Conservation (phyloP, 257 asterid species). For the Voacanga thouarsii region DNA sequence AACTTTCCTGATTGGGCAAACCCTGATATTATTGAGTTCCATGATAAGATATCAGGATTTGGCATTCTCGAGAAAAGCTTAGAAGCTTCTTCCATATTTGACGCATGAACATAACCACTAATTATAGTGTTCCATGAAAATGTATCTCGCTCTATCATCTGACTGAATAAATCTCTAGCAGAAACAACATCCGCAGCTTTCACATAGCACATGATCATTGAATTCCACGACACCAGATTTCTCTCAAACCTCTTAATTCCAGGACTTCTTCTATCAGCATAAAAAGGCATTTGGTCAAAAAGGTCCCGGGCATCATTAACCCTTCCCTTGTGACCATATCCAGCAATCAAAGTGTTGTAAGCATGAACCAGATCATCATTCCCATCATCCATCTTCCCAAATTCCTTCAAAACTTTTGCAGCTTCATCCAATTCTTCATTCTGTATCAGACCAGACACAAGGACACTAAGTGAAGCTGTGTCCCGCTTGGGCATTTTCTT, state of each 20-base stretch:
- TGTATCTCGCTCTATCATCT: slow-evolving; percentile 53
- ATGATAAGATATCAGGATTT: slow-evolving; percentile 55
- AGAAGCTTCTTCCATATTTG: slow-evolving; percentile 60
- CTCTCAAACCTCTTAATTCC: slow-evolving; percentile 35
- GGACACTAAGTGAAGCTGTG: slow-evolving; percentile 56
- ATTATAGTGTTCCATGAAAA: slow-evolving; percentile 82
- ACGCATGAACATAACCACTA: slow-evolving; percentile 57
- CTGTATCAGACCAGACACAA: slow-evolving; percentile 69
- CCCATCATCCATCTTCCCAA: slow-evolving; percentile 24
- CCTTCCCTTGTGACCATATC: slow-evolving; percentile 74
- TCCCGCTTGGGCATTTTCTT: slow-evolving; percentile 63
- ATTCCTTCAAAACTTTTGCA: slow-evolving; percentile 39
- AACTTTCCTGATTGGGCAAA: slow-evolving; percentile 52
- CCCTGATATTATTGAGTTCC: slow-evolving; percentile 81
- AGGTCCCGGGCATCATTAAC: slow-evolving; percentile 58
- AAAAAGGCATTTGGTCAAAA: slow-evolving; percentile 51
- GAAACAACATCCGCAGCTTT: slow-evolving; percentile 56
- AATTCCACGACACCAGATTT: slow-evolving; percentile 76
- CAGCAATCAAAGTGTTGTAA: slow-evolving; percentile 78
- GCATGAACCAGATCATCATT: slow-evolving; percentile 54
- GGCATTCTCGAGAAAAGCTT: slow-evolving; percentile 57
- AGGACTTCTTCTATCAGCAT: slow-evolving; percentile 5
- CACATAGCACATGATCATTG: slow-evolving; percentile 79
- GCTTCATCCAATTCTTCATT: slow-evolving; percentile 61
- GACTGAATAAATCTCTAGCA: slow-evolving; percentile 65